Percentiles rank a stretch among this genome's conserved stretches.
Evolutionary conservation across 1,284 basidiomycete genomes (phyloP).

Genomic region (Pyrrhoderma noxium): DNA sequence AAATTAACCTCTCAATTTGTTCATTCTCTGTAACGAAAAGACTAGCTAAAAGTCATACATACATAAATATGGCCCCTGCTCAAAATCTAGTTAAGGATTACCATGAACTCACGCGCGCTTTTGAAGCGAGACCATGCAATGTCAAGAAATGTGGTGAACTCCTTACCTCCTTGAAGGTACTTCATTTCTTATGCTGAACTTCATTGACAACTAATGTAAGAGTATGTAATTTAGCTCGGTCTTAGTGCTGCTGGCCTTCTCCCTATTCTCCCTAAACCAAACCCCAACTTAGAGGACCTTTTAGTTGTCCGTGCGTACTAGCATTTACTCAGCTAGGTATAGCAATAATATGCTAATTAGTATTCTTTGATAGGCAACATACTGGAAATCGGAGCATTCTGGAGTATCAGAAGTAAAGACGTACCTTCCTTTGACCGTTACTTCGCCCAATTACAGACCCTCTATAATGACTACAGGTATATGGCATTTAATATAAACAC

Average conservation of each 20-base stretch:
- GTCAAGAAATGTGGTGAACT: conserved; percentile 55
- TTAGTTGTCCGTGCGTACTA: conserved; percentile 56
- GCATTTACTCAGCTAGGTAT: conserved; percentile 6
- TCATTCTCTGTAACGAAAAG: too few species aligned
- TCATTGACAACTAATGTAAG: background rate
- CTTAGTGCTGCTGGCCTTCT: conserved; percentile 74
- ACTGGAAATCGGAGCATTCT: conserved; percentile 92
- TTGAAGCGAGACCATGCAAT: conserved; percentile 54
- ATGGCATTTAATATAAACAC: conserved; percentile 29
- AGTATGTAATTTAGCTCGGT: conserved; percentile 47
- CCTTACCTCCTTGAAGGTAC: conserved; percentile 69
- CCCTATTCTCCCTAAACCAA: conserved; percentile 43
- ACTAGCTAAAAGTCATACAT: too few species aligned
- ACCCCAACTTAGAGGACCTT: conserved; percentile 55
- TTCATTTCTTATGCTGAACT: conserved; percentile 3
- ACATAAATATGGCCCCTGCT: conserved; percentile 36
- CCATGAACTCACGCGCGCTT: conserved; percentile 53
- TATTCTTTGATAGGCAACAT: conserved; percentile 67
- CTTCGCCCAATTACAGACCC: conserved; percentile 86
- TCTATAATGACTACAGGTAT: conserved; percentile 89
- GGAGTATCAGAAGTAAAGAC: conserved; percentile 83
- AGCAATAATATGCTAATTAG: conserved; percentile 6
- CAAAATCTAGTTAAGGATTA: conserved; percentile 54
- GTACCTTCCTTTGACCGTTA: conserved; percentile 93
- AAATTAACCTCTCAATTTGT: conserved; percentile 22